Conservation (phyloP, 2,329 filamentous ascomycete species). For the Aspergillus calidoustus region DNA sequence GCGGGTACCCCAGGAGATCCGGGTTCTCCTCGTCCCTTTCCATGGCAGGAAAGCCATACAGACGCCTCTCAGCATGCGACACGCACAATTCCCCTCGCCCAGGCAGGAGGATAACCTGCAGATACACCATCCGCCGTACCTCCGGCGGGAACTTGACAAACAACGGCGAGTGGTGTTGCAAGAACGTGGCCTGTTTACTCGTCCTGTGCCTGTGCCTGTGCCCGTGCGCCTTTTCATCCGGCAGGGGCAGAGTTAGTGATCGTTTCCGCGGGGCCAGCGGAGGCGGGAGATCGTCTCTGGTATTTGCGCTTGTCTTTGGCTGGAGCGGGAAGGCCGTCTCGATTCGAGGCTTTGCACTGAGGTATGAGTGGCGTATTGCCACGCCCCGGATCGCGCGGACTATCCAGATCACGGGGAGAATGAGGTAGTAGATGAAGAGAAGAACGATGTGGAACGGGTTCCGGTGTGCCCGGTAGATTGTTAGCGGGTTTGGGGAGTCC, state of each 20-base stretch:
- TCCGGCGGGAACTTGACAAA: neutral
- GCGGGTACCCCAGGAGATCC: neutral
- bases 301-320: neutral
- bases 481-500: neutral
- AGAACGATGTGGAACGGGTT: neutral
- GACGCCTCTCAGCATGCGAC: neutral
- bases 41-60: neutral
- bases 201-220: neutral
- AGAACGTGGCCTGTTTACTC: no score
- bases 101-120: neutral
- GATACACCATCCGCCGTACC: neutral
- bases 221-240: no score
- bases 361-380: no score
- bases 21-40: neutral
- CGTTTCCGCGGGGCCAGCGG: neutral
- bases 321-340: neutral
- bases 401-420: neutral
- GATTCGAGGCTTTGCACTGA: no score
- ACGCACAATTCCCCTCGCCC: neutral
- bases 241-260: neutral
- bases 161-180: neutral
- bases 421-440: neutral
- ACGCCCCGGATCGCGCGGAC: neutral
- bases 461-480: neutral
- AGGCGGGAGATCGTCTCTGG: neutral